These are phyloP conservation scores for Symmetrospora coprosmae DNA, from an alignment of 768 basidiomycete species.

Conservation along the genomic window DNA sequence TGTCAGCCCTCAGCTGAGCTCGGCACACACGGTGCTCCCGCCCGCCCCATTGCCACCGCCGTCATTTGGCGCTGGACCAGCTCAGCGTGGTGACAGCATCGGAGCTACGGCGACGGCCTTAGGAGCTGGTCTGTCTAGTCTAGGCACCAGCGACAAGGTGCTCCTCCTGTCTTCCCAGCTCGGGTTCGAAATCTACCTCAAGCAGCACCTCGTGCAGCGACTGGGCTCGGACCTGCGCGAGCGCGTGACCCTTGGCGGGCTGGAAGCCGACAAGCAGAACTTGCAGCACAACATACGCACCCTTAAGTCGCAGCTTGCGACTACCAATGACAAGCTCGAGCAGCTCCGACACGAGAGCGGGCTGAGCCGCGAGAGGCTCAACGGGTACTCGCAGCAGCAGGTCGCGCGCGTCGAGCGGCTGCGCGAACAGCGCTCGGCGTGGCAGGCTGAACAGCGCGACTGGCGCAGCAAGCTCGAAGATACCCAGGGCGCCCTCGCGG, in stretches of 20 bases:
- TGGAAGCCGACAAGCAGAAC: slow-evolving; percentile 20
- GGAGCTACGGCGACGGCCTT: neutral
- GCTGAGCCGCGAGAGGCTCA: neutral
- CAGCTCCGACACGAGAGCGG: slow-evolving; percentile 5
- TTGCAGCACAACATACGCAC: slow-evolving; percentile 1
- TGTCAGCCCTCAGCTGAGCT: neutral
- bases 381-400: slow-evolving; percentile 6
- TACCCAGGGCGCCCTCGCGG: neutral
- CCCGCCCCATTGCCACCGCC: neutral
- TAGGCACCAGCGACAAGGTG: neutral
- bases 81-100: too few species aligned
- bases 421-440: neutral
- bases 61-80: too few species aligned
- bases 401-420: slow-evolving; percentile 1
- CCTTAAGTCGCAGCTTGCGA: neutral
- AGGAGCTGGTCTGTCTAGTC: neutral
- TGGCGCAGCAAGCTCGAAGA: slow-evolving; percentile 8
- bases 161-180: slow-evolving; percentile 12
- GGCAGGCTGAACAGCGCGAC: neutral
- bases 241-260: slow-evolving; percentile 1
- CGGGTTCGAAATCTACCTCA: slow-evolving; percentile 11
- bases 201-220: slow-evolving; percentile 11
- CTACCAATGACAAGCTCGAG: neutral
- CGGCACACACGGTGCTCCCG: neutral
- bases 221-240: slow-evolving; percentile 7